Base-by-base conservation (phyloP, 1,284 basidiomycete species). In the Pholiota adiposa region DNA sequence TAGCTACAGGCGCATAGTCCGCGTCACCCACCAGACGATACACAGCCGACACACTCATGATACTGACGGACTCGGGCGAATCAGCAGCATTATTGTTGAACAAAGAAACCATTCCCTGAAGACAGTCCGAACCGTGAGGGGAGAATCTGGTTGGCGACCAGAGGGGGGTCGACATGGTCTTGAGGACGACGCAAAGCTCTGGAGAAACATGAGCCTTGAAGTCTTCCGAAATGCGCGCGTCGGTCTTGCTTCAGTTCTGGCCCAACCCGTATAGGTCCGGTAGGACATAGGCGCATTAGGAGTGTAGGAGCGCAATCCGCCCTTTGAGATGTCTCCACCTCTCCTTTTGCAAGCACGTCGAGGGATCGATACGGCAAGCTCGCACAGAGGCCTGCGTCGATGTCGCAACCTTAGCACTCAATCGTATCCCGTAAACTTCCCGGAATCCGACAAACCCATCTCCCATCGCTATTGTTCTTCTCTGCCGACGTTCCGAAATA, bases 371-470 rank as follows among this genome's bases (percentile, higher is more conserved):
- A 12, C 70, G 72, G 49, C 71, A 75, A 19, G 73, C 63, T 18
- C 67, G 68, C 38, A 74, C 64, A 53, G 65, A 73, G 8, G 75
- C 72, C 7, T 63, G 61, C 0, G 62, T 51, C 1, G 73, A 74
- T 4, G 73, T 75, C 33, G 70, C 66, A 14, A 67, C 56, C 54
- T 76, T 75, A 5, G 70, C 71, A 8, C 68, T 72, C 16, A 75
- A 50, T 29, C 69, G 63, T 7, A 75, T 64, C 4, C 70, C 73
- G 7, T 69, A 69, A 38, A 76, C 74, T 49, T 69, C 67, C 6
- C 72, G 70, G 16, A 69, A 71, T 12, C 67, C 25, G 1, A 74
- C 56, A 33, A 73, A 61, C 73, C 73, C 74, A 60, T 74, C 73
- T 1, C 70, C 74, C 68, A 73, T 69, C 0, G 72, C 71, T 64